phyloP scores from a whole-genome alignment of 805 yeast genomes.

The Isabelozyma pseudorhagii region DNA sequence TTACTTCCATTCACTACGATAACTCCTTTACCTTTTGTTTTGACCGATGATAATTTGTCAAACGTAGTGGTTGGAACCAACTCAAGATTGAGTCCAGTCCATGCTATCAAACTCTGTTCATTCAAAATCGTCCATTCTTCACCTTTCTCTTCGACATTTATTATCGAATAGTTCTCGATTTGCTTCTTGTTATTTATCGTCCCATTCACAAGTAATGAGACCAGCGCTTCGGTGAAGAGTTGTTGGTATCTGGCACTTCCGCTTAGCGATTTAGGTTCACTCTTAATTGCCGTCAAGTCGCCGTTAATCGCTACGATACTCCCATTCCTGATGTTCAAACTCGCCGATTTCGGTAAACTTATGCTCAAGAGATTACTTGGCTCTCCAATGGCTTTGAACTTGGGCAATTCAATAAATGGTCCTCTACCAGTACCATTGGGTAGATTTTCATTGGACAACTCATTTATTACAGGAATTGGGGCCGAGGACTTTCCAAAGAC shows the following conservation, averaged over 20 bases:
- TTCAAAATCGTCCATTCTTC: slow-evolving; percentile 41
- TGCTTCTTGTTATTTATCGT: slow-evolving; percentile 15
- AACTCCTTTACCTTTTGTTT: slow-evolving; percentile 35
- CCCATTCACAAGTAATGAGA: slow-evolving; percentile 27
- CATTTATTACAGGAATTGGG: not conserved
- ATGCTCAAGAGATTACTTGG: slow-evolving; percentile 39
- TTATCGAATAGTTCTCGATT: slow-evolving; percentile 28
- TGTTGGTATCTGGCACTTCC: slow-evolving; percentile 4
- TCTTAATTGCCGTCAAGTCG: slow-evolving; percentile 23
- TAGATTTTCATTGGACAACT: slow-evolving; percentile 7
- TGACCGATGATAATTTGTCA: slow-evolving; percentile 21
- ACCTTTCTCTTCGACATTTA: slow-evolving; percentile 34
- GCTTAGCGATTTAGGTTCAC: slow-evolving; percentile 2
- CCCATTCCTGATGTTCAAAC: slow-evolving; percentile 34
- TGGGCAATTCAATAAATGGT: slow-evolving; percentile 43
- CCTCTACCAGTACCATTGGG: slow-evolving; percentile 44
- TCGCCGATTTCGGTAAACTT: slow-evolving; percentile 40
- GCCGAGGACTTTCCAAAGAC: not conserved
- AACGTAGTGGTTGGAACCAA: slow-evolving; percentile 12
- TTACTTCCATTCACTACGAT: slow-evolving; percentile 39
- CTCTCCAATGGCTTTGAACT: slow-evolving; percentile 39
- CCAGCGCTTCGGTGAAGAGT: slow-evolving; percentile 13
- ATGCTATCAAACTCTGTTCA: slow-evolving; percentile 39
- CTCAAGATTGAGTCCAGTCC: slow-evolving; percentile 42
- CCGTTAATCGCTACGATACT: slow-evolving; percentile 46